Percentiles rank a stretch among this genome's conserved stretches.
These are phyloP conservation scores for Chimonanthus salicifolius DNA, from an alignment of 164 flowering plant species.

Conservation along the genomic window DNA sequence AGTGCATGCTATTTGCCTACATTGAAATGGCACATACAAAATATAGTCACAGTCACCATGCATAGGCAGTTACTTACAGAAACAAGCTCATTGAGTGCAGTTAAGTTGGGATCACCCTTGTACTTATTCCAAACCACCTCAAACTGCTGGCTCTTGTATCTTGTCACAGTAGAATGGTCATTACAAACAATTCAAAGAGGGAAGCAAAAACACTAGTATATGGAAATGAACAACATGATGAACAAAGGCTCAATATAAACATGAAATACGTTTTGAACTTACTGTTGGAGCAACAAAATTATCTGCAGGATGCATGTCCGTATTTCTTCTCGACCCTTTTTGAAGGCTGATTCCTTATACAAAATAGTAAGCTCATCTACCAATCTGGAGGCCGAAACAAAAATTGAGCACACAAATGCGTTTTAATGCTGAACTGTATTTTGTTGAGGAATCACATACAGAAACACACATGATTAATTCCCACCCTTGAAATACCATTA, in stretches of 20 bases:
- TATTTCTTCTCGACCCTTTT: slow-evolving; percentile 54
- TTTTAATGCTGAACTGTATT: no score
- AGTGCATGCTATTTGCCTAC: no score
- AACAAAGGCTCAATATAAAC: neutral
- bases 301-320: slow-evolving; percentile 43
- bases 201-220: no score
- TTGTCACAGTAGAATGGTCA: slow-evolving; percentile 14
- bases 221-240: neutral
- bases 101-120: slow-evolving; percentile 65
- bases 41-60: no score
- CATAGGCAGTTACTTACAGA: neutral
- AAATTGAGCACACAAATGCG: neutral
- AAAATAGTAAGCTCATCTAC: slow-evolving; percentile 66
- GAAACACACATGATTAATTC: no score
- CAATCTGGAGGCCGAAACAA: slow-evolving; percentile 40
- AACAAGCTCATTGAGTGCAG: slow-evolving; percentile 16
- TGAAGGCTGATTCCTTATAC: slow-evolving; percentile 72
- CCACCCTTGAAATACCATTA: no score
- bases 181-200: neutral
- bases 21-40: no score
- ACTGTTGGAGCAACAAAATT: slow-evolving; percentile 60
- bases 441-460: no score
- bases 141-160: slow-evolving; percentile 74
- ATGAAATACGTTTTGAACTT: slow-evolving; percentile 20
- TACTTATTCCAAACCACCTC: slow-evolving; percentile 69